Evolutionary conservation across 163 green algal species (phyloP).

Genomic region (Botryococcus braunii): DNA sequence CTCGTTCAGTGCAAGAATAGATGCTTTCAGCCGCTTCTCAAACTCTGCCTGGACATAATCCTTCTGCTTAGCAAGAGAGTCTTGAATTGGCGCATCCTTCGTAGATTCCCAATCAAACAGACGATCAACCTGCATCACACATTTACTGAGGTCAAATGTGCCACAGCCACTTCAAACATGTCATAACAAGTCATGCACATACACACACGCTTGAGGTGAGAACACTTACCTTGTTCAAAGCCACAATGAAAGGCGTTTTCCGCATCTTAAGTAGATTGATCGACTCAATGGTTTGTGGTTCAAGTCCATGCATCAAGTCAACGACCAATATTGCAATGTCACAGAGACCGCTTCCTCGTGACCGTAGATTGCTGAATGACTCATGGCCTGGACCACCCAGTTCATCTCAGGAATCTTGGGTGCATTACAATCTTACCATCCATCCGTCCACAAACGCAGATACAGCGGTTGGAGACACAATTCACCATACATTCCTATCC

Average conservation of each 20-base stretch:
- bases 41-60: conserved; percentile 73
- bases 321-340: conserved; percentile 98
- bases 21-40: conserved; percentile 56
- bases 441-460: too few species aligned
- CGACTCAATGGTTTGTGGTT: conserved; percentile 94
- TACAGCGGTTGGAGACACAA: too few species aligned
- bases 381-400: conserved; percentile 71
- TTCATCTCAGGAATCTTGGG: too few species aligned
- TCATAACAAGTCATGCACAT: too few species aligned
- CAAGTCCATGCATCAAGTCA: conserved; percentile 85
- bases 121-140: conserved; percentile 60
- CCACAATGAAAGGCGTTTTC: conserved; percentile 97
- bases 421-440: too few species aligned
- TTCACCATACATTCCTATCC: too few species aligned
- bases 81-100: conserved; percentile 68
- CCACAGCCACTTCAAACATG: too few species aligned
- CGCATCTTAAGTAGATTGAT: conserved; percentile 93
- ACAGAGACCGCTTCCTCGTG: conserved; percentile 84
- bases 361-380: conserved; percentile 95
- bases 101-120: conserved; percentile 87
- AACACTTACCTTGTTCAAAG: conserved; percentile 87
- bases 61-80: conserved; percentile 75
- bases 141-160: too few species aligned
- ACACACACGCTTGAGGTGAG: too few species aligned
- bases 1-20: conserved; percentile 71